Conservation (phyloP, 2,329 filamentous ascomycete species). For the Phaeosphaeria sp. region DNA sequence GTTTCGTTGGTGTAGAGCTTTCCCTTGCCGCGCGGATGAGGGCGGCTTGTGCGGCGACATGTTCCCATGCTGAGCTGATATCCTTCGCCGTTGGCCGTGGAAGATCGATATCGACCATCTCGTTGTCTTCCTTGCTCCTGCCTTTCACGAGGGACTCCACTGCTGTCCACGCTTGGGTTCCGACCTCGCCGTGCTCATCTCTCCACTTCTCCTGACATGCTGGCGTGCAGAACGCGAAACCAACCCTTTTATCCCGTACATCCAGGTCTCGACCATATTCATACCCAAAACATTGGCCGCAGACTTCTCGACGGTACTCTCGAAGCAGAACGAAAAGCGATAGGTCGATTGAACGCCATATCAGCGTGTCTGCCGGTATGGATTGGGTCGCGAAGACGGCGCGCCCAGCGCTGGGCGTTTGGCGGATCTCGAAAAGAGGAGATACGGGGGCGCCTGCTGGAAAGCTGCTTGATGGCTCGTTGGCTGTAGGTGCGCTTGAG, state of each 20-base stretch:
- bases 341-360: slow-evolving; percentile 48
- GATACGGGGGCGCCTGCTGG: slow-evolving; percentile 35
- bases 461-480: slow-evolving; percentile 10
- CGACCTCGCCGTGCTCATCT: slow-evolving; percentile 30
- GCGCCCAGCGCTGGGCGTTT: slow-evolving; percentile 53
- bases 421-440: slow-evolving; percentile 45
- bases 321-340: slow-evolving; percentile 51
- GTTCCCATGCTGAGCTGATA: slow-evolving; percentile 38
- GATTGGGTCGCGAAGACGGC: slow-evolving; percentile 51
- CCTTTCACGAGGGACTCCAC: slow-evolving; percentile 43
- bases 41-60: slow-evolving; percentile 26
- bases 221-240: slow-evolving; percentile 53
- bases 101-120: slow-evolving; percentile 41
- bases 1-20: slow-evolving; percentile 32
- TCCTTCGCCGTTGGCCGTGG: slow-evolving; percentile 36
- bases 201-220: slow-evolving; percentile 48
- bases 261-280: slow-evolving; percentile 51
- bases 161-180: slow-evolving; percentile 42
- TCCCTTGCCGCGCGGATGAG: slow-evolving; percentile 34
- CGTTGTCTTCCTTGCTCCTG: slow-evolving; percentile 39
- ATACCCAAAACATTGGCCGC: slow-evolving; percentile 56
- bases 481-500: not conserved
- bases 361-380: slow-evolving; percentile 43
- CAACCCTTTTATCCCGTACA: slow-evolving; percentile 46
- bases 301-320: slow-evolving; percentile 57